These are phyloP conservation scores for Boletus vermiculosoides DNA, from an alignment of 768 basidiomycete genomes.

Conservation along the genomic window DNA sequence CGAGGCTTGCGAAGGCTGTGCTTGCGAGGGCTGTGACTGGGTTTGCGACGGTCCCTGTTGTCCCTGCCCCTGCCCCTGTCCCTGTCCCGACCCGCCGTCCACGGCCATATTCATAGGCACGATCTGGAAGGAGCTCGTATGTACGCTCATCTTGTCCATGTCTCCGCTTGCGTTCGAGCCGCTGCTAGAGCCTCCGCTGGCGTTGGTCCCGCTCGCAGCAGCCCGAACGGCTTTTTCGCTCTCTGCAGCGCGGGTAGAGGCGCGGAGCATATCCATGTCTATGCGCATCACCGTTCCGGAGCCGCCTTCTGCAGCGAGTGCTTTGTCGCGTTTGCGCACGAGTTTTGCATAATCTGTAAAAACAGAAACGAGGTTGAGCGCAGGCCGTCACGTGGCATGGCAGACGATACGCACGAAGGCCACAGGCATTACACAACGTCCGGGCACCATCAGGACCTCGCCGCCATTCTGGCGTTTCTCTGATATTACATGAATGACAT, in stretches of 20 bases:
- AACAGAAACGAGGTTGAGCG: background rate
- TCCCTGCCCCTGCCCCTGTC: background rate
- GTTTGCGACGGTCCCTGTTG: conserved; percentile 2
- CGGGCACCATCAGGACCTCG: conserved; percentile 82
- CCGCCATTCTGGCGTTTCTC: conserved; percentile 88
- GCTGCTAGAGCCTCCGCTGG: conserved; percentile 15
- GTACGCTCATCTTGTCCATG: conserved; percentile 37
- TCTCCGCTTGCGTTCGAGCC: conserved; percentile 10
- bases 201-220: conserved; percentile 29
- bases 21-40: conserved; percentile 9
- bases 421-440: conserved; percentile 84
- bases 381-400: background rate
- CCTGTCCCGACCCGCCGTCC: conserved; percentile 15
- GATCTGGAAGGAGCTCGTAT: conserved; percentile 64
- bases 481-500: conserved; percentile 84
- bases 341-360: conserved; percentile 75
- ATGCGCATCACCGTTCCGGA: conserved; percentile 46
- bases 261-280: conserved; percentile 74
- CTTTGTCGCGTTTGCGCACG: conserved; percentile 75
- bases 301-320: conserved; percentile 52
- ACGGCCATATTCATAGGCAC: conserved; percentile 23
- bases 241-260: conserved; percentile 63
- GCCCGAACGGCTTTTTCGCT: conserved; percentile 29
- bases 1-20: conserved; percentile 10
- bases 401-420: conserved; percentile 52